These are phyloP conservation scores for Anacardium occidentale DNA, from an alignment of 345 rosid genomes.

Conservation along the genomic window DNA sequence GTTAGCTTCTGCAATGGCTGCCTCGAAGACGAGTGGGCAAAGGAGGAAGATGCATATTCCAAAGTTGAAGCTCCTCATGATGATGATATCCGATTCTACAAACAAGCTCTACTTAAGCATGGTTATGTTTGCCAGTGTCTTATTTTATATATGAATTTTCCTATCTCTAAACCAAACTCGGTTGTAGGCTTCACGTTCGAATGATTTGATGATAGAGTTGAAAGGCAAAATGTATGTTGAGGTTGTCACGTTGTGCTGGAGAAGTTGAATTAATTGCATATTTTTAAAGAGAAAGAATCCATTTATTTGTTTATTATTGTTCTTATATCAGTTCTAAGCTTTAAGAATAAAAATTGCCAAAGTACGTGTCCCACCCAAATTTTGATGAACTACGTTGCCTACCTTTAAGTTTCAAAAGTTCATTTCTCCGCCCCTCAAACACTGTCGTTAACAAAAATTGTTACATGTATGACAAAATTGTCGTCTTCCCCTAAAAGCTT, in stretches of 20 bases:
- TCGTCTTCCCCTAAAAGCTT: too few species aligned
- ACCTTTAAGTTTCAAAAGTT: too few species aligned
- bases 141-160: background rate
- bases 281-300: background rate
- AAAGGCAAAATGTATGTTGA: constrained; percentile 26
- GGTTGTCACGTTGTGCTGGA: constrained; percentile 54
- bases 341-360: too few species aligned
- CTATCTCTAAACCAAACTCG: constrained; percentile 15
- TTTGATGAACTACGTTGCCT: too few species aligned
- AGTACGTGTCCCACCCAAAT: too few species aligned
- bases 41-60: constrained; percentile 23
- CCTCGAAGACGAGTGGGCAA: constrained; percentile 19
- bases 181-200: constrained; percentile 55
- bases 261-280: too few species aligned
- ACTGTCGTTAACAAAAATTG: too few species aligned
- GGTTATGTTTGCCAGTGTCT: background rate
- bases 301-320: too few species aligned
- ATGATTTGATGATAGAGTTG: background rate
- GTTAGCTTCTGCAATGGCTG: constrained; percentile 24
- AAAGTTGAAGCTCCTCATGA: constrained; percentile 23
- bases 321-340: too few species aligned
- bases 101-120: constrained; percentile 15
- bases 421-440: too few species aligned
- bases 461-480: too few species aligned
- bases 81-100: background rate